Percentiles rank a stretch among this genome's conserved stretches.
Evolutionary conservation across 2,329 filamentous ascomycete species (phyloP).

Genomic region (Cercospora brassicicola): DNA sequence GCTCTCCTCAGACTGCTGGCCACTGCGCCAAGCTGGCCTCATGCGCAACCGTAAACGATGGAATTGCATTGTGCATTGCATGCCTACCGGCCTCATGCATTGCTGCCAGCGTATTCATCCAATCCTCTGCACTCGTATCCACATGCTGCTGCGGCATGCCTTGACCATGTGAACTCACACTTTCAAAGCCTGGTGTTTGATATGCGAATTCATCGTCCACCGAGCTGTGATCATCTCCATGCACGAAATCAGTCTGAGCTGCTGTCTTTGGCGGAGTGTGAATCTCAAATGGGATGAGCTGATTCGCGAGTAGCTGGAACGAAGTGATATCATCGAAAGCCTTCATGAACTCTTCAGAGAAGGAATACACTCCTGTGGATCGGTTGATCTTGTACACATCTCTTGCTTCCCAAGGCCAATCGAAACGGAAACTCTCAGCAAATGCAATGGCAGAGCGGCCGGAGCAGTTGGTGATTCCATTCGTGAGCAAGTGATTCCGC

Average conservation of each 20-base stretch:
- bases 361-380: conserved; percentile 22
- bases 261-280: conserved; percentile 19
- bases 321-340: conserved; percentile 20
- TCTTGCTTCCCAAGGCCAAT: conserved; percentile 25
- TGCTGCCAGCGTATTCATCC: conserved; percentile 18
- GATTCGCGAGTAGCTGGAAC: conserved; percentile 20
- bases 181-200: conserved; percentile 1
- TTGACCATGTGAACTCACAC: background rate
- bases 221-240: conserved; percentile 5
- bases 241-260: conserved; percentile 2
- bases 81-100: conserved; percentile 17
- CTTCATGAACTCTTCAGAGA: conserved; percentile 22
- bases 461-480: conserved; percentile 20
- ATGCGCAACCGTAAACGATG: conserved; percentile 16
- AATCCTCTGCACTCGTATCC: conserved; percentile 15
- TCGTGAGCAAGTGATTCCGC: conserved; percentile 21
- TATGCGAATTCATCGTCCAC: conserved; percentile 14
- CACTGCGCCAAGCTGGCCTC: conserved; percentile 13
- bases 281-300: conserved; percentile 24
- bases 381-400: conserved; percentile 26
- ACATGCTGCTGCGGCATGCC: conserved; percentile 12
- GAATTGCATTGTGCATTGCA: conserved; percentile 14
- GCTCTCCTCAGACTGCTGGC: conserved; percentile 6
- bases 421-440: conserved; percentile 27
- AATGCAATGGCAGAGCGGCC: conserved; percentile 24